Percentiles rank a stretch among this genome's conserved stretches.
Evolutionary conservation across 805 yeast genomes (phyloP).

Genomic region (Candida methanosorbosa): DNA sequence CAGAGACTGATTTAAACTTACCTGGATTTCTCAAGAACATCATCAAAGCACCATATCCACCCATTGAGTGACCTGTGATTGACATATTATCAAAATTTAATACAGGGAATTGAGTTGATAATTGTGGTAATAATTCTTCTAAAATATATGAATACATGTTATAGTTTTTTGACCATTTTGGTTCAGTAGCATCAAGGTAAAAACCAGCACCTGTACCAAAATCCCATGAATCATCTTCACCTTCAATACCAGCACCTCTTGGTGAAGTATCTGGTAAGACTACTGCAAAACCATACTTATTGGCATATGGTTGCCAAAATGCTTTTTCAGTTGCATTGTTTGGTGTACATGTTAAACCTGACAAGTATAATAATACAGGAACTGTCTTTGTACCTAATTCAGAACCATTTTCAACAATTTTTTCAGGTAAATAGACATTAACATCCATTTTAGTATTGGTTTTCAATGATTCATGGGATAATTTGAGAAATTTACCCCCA

Average conservation of each 20-base stretch:
- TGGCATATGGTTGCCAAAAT: conserved; percentile 72
- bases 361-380: conserved; percentile 73
- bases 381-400: conserved; percentile 25
- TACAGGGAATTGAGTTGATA: conserved; percentile 31
- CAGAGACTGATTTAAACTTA: conserved; percentile 69
- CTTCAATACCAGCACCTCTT: conserved; percentile 67
- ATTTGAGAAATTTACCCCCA: conserved; percentile 70
- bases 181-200: conserved; percentile 75
- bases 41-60: conserved; percentile 88
- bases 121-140: conserved; percentile 53
- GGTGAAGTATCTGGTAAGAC: conserved; percentile 98
- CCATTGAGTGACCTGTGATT: conserved; percentile 98
- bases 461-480: conserved; percentile 59
- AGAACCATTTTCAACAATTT: conserved; percentile 25
- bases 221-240: conserved; percentile 69
- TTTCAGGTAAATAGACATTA: conserved; percentile 72
- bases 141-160: conserved; percentile 82
- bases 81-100: conserved; percentile 62
- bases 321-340: conserved; percentile 93
- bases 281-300: conserved; percentile 74
- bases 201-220: conserved; percentile 96
- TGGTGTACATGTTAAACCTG: conserved; percentile 92
- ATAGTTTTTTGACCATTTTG: conserved; percentile 66
- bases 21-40: conserved; percentile 60
- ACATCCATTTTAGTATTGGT: conserved; percentile 74